Conservation (phyloP, 192 early-diverging fungal genomes). For the Chytriomyces sp. region DNA sequence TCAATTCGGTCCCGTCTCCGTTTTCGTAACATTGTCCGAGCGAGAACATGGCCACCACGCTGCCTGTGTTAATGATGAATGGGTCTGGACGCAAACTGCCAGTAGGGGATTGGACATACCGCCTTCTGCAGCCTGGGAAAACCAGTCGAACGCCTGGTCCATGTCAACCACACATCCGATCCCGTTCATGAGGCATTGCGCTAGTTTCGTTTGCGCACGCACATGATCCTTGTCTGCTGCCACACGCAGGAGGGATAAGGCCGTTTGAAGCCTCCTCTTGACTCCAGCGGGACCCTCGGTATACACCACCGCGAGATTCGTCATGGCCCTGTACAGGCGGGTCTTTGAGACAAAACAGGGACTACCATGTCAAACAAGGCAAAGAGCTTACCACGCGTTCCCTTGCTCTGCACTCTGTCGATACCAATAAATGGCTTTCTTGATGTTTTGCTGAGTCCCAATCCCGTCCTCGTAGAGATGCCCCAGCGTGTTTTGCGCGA, state of each 20-base stretch:
- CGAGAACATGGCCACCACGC: constrained; percentile 40
- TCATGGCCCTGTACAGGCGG: constrained; percentile 40
- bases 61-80: not conserved
- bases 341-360: constrained; percentile 1
- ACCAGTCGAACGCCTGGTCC: constrained; percentile 59
- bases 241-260: constrained; percentile 66
- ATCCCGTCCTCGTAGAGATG: constrained; percentile 81
- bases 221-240: constrained; percentile 65
- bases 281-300: constrained; percentile 60
- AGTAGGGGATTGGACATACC: constrained; percentile 15
- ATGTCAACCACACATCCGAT: constrained; percentile 31
- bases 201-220: constrained; percentile 52
- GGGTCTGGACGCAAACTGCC: not conserved
- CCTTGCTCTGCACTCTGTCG: constrained; percentile 65
- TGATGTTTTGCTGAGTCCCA: constrained; percentile 60
- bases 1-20: constrained; percentile 38
- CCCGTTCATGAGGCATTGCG: constrained; percentile 38
- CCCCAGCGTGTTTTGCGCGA: constrained; percentile 81
- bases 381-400: constrained; percentile 58
- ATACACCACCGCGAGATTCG: constrained; percentile 54
- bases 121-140: constrained; percentile 43
- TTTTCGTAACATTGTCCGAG: constrained; percentile 44
- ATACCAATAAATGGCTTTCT: constrained; percentile 75
- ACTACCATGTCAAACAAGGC: not conserved
- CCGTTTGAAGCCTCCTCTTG: constrained; percentile 55